These are phyloP conservation scores for Phaeomoniella chlamydospora DNA, from an alignment of 2,329 filamentous ascomycete species.

Conservation along the genomic window DNA sequence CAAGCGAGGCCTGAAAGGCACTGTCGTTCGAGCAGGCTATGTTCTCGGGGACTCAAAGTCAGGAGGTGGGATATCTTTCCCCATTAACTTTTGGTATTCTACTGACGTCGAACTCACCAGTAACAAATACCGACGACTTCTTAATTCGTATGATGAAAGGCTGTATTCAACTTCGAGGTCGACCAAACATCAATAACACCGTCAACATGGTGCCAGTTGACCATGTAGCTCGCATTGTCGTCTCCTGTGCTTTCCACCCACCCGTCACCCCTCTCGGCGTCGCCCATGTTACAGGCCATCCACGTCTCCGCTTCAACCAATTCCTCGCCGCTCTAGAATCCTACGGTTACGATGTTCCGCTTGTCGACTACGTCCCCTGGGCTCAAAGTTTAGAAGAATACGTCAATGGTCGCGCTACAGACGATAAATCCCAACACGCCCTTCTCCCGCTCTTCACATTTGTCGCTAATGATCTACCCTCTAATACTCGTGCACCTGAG, in stretches of 20 bases:
- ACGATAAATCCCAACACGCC: slow-evolving; percentile 52
- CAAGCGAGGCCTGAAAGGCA: slow-evolving; percentile 56
- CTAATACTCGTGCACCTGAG: slow-evolving; percentile 55
- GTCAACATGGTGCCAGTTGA: slow-evolving; percentile 81
- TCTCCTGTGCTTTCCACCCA: slow-evolving; percentile 54
- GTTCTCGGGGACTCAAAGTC: slow-evolving; percentile 58
- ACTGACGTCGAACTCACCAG: slow-evolving; percentile 11
- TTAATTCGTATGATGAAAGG: slow-evolving; percentile 76
- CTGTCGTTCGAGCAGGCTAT: slow-evolving; percentile 73
- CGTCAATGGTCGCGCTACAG: slow-evolving; percentile 41
- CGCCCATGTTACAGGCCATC: slow-evolving; percentile 66
- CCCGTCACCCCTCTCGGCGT: slow-evolving; percentile 43
- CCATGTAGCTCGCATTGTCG: slow-evolving; percentile 68
- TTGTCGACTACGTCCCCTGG: slow-evolving; percentile 57
- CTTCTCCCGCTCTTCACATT: slow-evolving; percentile 65
- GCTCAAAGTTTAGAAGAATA: slow-evolving; percentile 51
- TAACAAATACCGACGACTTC: slow-evolving; percentile 77
- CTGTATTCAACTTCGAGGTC: slow-evolving; percentile 60
- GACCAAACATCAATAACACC: slow-evolving; percentile 70
- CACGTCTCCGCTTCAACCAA: slow-evolving; percentile 62
- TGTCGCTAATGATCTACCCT: slow-evolving; percentile 54
- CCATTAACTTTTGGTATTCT: neutral
- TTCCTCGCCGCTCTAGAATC: slow-evolving; percentile 56
- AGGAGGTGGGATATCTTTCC: slow-evolving; percentile 31
- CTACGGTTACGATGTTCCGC: slow-evolving; percentile 59